Conservation (phyloP, 2,329 filamentous ascomycete genomes). For the Sclerotinia minor region DNA sequence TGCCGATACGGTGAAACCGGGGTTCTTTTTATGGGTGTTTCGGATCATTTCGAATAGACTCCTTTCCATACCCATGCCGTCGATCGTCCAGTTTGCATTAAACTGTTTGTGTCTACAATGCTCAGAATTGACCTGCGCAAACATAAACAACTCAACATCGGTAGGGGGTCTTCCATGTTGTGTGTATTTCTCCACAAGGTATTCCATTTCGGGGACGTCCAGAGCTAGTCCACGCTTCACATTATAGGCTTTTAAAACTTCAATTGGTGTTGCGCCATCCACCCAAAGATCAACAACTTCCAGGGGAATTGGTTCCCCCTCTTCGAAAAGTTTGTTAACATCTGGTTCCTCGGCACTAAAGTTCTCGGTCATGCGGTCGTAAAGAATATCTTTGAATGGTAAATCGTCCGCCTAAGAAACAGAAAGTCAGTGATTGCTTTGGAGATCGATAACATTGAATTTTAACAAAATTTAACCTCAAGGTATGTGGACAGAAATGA, state of each 20-base stretch:
- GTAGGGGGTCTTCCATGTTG: slow-evolving; percentile 60
- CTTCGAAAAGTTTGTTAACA: slow-evolving; percentile 75
- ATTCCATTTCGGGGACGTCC: slow-evolving; percentile 86
- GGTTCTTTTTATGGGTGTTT: slow-evolving; percentile 84
- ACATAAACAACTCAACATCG: slow-evolving; percentile 98
- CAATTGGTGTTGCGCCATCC: slow-evolving; percentile 62
- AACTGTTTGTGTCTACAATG: slow-evolving; percentile 83
- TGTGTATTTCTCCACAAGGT: slow-evolving; percentile 82
- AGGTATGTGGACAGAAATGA: background rate
- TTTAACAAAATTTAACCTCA: background rate
- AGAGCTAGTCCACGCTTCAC: slow-evolving; percentile 79
- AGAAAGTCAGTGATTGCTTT: background rate
- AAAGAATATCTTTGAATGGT: slow-evolving; percentile 67
- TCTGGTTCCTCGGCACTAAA: slow-evolving; percentile 68
- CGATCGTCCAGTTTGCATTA: slow-evolving; percentile 95
- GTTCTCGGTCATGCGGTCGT: slow-evolving; percentile 95
- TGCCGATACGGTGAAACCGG: slow-evolving; percentile 83
- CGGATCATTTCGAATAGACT: slow-evolving; percentile 95
- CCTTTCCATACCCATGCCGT: slow-evolving; percentile 75
- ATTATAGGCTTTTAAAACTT: slow-evolving; percentile 80
- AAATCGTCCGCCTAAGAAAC: slow-evolving; percentile 46
- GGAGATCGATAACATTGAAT: background rate
- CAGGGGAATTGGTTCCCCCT: slow-evolving; percentile 61
- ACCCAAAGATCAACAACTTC: slow-evolving; percentile 74
- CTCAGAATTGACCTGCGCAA: slow-evolving; percentile 98